Evolutionary conservation across 1,284 basidiomycete genomes (phyloP).

Genomic region (Leccinum discolor): DNA sequence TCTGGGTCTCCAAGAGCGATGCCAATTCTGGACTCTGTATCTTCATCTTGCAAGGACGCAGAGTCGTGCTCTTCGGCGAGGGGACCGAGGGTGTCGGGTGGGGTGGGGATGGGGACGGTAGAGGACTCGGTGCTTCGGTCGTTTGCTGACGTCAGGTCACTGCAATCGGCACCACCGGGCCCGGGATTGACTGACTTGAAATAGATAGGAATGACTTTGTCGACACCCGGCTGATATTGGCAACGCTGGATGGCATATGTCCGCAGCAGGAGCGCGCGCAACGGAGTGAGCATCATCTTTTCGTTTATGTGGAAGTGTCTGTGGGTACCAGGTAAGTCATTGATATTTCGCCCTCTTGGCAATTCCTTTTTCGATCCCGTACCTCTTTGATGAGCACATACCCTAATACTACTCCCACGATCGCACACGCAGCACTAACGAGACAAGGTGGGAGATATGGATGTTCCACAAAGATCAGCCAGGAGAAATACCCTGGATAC

Average conservation of each 20-base stretch:
- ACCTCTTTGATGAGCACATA: conserved; percentile 27
- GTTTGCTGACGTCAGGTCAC: too few species aligned
- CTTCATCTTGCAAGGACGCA: conserved; percentile 34
- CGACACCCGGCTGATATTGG: background rate
- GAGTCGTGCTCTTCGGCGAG: conserved; percentile 46
- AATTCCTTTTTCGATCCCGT: background rate
- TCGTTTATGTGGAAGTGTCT: conserved; percentile 26
- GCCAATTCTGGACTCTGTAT: conserved; percentile 26
- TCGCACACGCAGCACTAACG: conserved; percentile 12
- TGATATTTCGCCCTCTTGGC: too few species aligned
- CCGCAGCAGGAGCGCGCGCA: background rate
- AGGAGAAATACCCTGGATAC: conserved; percentile 20
- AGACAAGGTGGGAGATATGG: conserved; percentile 28
- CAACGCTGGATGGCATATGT: background rate
- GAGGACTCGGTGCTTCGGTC: background rate
- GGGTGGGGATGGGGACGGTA: conserved; percentile 24
- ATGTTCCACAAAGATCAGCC: conserved; percentile 16
- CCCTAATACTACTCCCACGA: conserved; percentile 14
- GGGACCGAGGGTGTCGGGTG: conserved; percentile 39
- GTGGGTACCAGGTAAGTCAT: background rate
- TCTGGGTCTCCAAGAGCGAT: conserved; percentile 27
- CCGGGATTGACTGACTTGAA: background rate
- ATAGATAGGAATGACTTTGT: background rate
- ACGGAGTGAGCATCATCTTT: background rate
- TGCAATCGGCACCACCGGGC: too few species aligned